phyloP scores from a whole-genome alignment of 2,329 filamentous ascomycete species.

The Fusarium succisae region DNA sequence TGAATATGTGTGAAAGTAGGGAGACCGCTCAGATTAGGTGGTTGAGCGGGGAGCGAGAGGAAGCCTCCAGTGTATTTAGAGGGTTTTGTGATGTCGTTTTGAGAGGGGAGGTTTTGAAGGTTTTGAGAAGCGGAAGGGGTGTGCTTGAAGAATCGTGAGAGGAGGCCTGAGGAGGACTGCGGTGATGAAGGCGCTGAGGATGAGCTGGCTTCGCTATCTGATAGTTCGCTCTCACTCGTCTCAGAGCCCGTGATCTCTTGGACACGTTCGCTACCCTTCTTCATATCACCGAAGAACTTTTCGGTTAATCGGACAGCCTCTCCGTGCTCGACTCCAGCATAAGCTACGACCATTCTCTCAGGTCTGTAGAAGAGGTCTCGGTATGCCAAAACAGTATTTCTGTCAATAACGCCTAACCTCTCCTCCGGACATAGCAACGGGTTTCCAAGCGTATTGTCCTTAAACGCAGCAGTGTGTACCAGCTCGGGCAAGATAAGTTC shows the following conservation, averaged over 20 bases:
- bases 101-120: slow-evolving; percentile 58
- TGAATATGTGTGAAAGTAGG: slow-evolving; percentile 92
- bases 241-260: slow-evolving; percentile 68
- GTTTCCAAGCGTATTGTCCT: slow-evolving; percentile 95
- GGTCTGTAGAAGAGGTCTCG: slow-evolving; percentile 85
- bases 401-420: slow-evolving; percentile 78
- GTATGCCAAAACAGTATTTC: slow-evolving; percentile 78
- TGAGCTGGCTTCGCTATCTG: slow-evolving; percentile 49
- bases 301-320: slow-evolving; percentile 83
- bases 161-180: slow-evolving; percentile 69
- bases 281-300: slow-evolving; percentile 93
- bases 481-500: slow-evolving; percentile 95
- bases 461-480: slow-evolving; percentile 94
- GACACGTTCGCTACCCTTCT: slow-evolving; percentile 53
- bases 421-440: slow-evolving; percentile 91
- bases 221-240: slow-evolving; percentile 56
- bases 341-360: slow-evolving; percentile 92
- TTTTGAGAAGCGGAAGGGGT: slow-evolving; percentile 72
- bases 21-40: slow-evolving; percentile 75
- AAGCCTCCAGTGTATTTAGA: slow-evolving; percentile 95
- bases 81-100: slow-evolving; percentile 68
- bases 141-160: slow-evolving; percentile 88
- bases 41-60: slow-evolving; percentile 82
- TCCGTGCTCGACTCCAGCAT: slow-evolving; percentile 87
- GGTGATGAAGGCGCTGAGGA: slow-evolving; percentile 46